These are phyloP conservation scores for Ottelia alismoides DNA, from an alignment of 106 monocot species.

Conservation along the genomic window DNA sequence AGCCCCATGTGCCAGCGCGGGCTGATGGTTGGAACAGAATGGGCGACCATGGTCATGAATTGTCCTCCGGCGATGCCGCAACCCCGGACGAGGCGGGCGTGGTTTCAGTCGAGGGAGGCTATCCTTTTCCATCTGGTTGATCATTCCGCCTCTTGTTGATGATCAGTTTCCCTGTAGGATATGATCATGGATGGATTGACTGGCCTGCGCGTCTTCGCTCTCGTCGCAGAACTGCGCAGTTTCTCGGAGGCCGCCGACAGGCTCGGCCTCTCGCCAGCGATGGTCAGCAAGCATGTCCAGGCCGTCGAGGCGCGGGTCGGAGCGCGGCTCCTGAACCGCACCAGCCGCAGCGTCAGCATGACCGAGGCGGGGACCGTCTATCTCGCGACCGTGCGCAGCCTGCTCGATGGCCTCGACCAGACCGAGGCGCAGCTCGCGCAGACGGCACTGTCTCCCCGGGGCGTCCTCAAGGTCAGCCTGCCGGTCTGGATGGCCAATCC, in stretches of 20 bases:
- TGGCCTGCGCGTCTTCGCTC: not conserved
- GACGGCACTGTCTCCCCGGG: not conserved
- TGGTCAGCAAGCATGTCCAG: not conserved
- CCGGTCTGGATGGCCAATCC: too few relatives aligned
- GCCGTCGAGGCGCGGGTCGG: not conserved
- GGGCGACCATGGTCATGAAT: too few relatives aligned
- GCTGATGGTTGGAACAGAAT: too few relatives aligned
- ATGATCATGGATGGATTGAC: too few relatives aligned
- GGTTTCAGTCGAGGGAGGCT: too few relatives aligned
- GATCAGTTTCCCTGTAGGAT: too few relatives aligned
- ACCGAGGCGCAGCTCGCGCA: not conserved
- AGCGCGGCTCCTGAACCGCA: not conserved
- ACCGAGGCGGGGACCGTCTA: not conserved
- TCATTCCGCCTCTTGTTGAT: too few relatives aligned
- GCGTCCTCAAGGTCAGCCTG: not conserved
- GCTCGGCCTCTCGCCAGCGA: not conserved
- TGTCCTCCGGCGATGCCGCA: too few relatives aligned
- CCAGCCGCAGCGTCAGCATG: not conserved
- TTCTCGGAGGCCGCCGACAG: not conserved
- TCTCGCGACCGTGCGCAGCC: not conserved
- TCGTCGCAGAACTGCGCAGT: not conserved
- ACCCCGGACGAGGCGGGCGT: too few relatives aligned
- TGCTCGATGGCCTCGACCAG: not conserved
- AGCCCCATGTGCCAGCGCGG: too few relatives aligned
- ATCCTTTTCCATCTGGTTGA: too few relatives aligned